Evolutionary conservation across 1,139 yeast genomes (phyloP), one percentile per base, ranked within the genome.

Genomic region (Nakaseomyces uthaithaninus): DNA sequence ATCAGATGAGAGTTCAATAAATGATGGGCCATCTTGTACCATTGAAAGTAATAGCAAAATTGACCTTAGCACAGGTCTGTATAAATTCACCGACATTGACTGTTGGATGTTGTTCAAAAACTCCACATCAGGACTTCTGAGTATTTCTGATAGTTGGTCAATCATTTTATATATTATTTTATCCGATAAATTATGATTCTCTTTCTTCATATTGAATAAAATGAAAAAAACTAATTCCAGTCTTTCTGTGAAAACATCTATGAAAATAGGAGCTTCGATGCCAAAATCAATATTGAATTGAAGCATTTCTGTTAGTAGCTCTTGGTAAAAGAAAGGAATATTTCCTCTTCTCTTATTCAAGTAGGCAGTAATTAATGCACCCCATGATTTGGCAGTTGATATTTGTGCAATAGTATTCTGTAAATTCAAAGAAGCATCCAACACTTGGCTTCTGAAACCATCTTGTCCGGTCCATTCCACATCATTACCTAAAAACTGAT

Each of bases 181-280:
- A 15, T 57, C 60, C 2, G 59, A 46, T 2, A 65, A 33, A 1
- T 42, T 27, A 3, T 59, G 54, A 24, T 61, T 53, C 4, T 61
- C 58, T 20, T 66, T 60, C 11, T 54, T 48, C 27, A 67, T 55
- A 39, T 74, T 68, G 54, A 75, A 75, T 34, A 74, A 62, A 34
- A 85, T 67, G 53, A 74, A 78, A 54, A 86, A 86, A 1, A 85
- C 74, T 43, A 84, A 62, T 50, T 84, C 89, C 34, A 79, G 66
- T 38, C 94, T 71, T 40, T 75, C 84, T 40, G 71, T 69, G 50
- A 71, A 77, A 1, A 82, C 66, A 17, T 70, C 72, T 5, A 65
- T 62, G 51, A 77, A 73, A 8, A 71, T 42, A 1, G 70, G 68
- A 1, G 72, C 63, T 3, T 75, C 70, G 4, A 69, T 62, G 3